Percentiles rank a stretch among this genome's conserved stretches.
These are phyloP conservation scores for Gaertneriomyces sp. DNA, from an alignment of 192 early-diverging fungal genomes.

Conservation along the genomic window DNA sequence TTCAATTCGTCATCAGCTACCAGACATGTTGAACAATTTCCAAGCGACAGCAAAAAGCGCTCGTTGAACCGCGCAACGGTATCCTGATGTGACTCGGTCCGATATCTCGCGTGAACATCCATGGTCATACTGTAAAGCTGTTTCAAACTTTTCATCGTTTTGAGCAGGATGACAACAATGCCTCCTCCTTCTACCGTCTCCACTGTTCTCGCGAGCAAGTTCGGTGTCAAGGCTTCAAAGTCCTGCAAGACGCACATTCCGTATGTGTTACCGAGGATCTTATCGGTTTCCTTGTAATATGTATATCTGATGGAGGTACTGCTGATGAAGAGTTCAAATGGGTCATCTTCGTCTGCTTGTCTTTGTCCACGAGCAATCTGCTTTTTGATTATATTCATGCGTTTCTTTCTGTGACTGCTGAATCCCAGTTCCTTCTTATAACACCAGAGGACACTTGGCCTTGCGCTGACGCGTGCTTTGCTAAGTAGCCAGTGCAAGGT, in stretches of 20 bases:
- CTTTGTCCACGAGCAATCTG: slow-evolving; percentile 88
- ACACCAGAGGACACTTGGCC: slow-evolving; percentile 98
- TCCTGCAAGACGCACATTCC: slow-evolving; percentile 97
- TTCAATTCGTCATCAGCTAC: slow-evolving; percentile 98
- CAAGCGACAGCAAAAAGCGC: slow-evolving; percentile 92
- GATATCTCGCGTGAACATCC: slow-evolving; percentile 96
- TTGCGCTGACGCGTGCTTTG: slow-evolving; percentile 82
- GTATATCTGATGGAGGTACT: slow-evolving; percentile 96
- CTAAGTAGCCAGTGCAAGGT: slow-evolving; percentile 96
- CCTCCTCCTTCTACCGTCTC: slow-evolving; percentile 99
- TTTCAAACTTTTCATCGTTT: slow-evolving; percentile 93
- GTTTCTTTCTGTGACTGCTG: slow-evolving; percentile 92
- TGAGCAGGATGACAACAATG: slow-evolving; percentile 86
- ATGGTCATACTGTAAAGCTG: slow-evolving; percentile 98
- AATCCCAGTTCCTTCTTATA: slow-evolving; percentile 99
- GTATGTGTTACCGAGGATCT: slow-evolving; percentile 95
- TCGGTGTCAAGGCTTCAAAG: slow-evolving; percentile 98
- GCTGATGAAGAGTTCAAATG: slow-evolving; percentile 97
- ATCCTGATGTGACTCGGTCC: slow-evolving; percentile 91
- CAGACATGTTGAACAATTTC: slow-evolving; percentile 79
- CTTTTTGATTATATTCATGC: slow-evolving; percentile 91
- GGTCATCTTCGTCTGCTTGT: slow-evolving; percentile 91
- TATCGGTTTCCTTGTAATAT: slow-evolving; percentile 99
- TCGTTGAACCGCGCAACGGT: slow-evolving; percentile 96
- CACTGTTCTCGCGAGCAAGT: slow-evolving; percentile 91